phyloP scores from a whole-genome alignment of 805 yeast genomes.

The Saccharomycopsis malanga region DNA sequence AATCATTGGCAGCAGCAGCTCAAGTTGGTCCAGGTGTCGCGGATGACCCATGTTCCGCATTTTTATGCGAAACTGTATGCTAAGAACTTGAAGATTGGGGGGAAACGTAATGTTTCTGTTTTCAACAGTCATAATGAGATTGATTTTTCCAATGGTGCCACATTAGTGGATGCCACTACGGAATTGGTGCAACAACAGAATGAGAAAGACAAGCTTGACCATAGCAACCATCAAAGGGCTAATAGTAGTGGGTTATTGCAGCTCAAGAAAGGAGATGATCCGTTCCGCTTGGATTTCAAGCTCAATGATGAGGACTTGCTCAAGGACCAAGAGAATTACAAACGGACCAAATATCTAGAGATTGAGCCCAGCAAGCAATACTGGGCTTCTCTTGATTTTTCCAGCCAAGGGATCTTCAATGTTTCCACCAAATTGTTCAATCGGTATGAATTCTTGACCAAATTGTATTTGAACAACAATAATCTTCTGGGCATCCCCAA shows the following conservation, averaged over 20 bases:
- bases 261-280: constrained; percentile 23
- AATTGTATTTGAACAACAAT: constrained; percentile 83
- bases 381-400: constrained; percentile 91
- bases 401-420: constrained; percentile 77
- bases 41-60: constrained; percentile 64
- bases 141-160: constrained; percentile 23
- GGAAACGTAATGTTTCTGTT: constrained; percentile 31
- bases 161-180: constrained; percentile 37
- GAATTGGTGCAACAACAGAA: constrained; percentile 30
- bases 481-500: constrained; percentile 62
- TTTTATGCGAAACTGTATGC: constrained; percentile 83
- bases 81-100: constrained; percentile 45
- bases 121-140: constrained; percentile 22
- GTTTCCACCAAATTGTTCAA: constrained; percentile 69
- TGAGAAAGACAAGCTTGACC: constrained; percentile 22
- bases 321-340: constrained; percentile 48
- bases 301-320: constrained; percentile 53
- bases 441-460: constrained; percentile 69
- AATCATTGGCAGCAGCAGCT: constrained; percentile 73
- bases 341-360: constrained; percentile 24
- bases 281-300: constrained; percentile 32
- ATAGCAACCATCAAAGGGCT: constrained; percentile 1
- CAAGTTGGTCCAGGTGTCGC: constrained; percentile 63
- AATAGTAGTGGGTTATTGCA: constrained; percentile 21
- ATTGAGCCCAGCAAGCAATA: constrained; percentile 51